Evolutionary conservation across 2,329 filamentous ascomycete genomes (phyloP).

Genomic region (Intubia oerlemansii): DNA sequence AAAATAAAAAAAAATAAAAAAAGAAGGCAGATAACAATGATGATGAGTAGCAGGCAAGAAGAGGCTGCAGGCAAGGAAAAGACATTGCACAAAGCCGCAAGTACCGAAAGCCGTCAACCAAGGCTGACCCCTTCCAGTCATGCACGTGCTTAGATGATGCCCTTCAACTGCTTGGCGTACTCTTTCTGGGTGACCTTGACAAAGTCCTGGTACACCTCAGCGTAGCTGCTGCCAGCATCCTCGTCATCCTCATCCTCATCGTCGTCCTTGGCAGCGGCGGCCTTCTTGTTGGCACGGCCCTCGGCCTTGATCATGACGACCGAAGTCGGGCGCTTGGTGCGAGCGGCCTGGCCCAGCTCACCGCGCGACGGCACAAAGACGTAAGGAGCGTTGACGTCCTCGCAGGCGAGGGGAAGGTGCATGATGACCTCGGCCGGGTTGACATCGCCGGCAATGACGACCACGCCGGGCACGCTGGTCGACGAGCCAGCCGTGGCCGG

Average conservation of each 20-base stretch:
- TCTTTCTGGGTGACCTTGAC: constrained; percentile 47
- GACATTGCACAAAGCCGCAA: too few relatives aligned
- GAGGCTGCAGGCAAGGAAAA: too few relatives aligned
- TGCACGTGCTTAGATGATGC: constrained; percentile 11
- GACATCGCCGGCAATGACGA: constrained; percentile 91
- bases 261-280: constrained; percentile 22
- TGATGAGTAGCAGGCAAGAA: too few relatives aligned
- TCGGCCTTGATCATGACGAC: constrained; percentile 58
- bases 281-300: constrained; percentile 27
- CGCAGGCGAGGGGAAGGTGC: constrained; percentile 91
- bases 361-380: constrained; percentile 84
- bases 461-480: constrained; percentile 41
- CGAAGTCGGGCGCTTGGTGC: constrained; percentile 88
- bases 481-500: constrained; percentile 29
- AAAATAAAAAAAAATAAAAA: too few relatives aligned
- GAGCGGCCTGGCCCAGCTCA: constrained; percentile 80
- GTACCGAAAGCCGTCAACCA: too few relatives aligned
- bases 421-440: constrained; percentile 97
- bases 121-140: too few relatives aligned
- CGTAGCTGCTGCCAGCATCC: constrained; percentile 35
- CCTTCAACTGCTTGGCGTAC: constrained; percentile 29
- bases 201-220: constrained; percentile 40
- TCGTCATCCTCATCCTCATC: constrained; percentile 13
- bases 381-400: constrained; percentile 95
- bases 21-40: too few relatives aligned